Base-by-base conservation (phyloP, 441 rosid species). In the Gossypium gossypioides region DNA sequence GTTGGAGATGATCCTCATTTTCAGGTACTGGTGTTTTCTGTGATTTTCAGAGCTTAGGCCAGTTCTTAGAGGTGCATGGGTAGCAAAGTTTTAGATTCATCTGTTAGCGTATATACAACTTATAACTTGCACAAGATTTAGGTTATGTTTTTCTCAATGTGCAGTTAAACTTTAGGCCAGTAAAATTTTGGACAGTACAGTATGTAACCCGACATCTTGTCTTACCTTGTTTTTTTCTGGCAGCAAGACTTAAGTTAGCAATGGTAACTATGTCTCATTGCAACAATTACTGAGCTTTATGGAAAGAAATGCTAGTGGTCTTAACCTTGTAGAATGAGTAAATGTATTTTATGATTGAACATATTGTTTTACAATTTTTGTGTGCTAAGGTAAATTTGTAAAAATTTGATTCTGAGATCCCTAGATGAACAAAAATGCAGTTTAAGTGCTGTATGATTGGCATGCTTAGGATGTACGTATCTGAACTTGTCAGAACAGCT, bases 1-100 rank as follows among this genome's bases (percentile, higher is more conserved):
- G 98, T 91, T 86, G 91, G 88, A 57, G 98, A 94, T 73, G 98
- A 94, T 81, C 96, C 96, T 71, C 97, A 94, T 84, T 94, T 94
- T 78, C 96, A 94, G 98, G 98, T 94, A 81, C 19, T 18, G 32
- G 48, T 68, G 67, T 75, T 52, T 69, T 55, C 10, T 55, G 16
- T 54, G 57, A 63, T 52, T 63, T 18, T 0, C 32, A 19, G 59
- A 44, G 61, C 61, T 59, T 42, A 29, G 67, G 69, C 60, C 62
- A 24, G 25, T 16, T 68, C 16, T 18, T 8, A 42, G 56, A 40
- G 16, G 58, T 44, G 37, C 74, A n/a, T 25, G 37, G 40, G 12
- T 40, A 21, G 54, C 54, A 21, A 0, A 22, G 10, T 54, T 15
- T n/a, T 68, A 29, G 25, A 51, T 61, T 61, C 75, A 3, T 52